Evolutionary conservation across 2,329 filamentous ascomycete species (phyloP).

Genomic region (Cytospora piceicola): DNA sequence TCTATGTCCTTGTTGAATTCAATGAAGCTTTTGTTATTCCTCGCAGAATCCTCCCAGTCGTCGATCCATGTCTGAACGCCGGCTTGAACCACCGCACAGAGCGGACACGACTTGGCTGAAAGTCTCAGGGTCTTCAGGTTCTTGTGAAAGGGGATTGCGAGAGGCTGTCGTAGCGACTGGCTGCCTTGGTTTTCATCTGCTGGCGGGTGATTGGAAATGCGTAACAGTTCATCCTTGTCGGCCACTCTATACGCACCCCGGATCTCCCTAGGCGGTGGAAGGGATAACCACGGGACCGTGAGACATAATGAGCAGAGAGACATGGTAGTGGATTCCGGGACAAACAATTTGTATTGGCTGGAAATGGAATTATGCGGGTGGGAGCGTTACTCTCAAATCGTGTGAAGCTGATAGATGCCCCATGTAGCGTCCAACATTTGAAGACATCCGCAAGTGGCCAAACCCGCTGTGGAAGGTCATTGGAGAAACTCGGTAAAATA

Average conservation of each 20-base stretch:
- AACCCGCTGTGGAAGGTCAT: neutral
- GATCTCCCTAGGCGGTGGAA: neutral
- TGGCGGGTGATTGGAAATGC: neutral
- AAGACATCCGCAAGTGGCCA: neutral
- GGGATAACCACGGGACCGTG: neutral
- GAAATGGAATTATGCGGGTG: neutral
- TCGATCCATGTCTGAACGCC: constrained; percentile 9
- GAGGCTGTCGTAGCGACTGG: neutral
- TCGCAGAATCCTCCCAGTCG: constrained; percentile 11
- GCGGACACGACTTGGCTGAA: constrained; percentile 9
- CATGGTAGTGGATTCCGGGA: neutral
- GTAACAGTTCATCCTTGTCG: neutral
- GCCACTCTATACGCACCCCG: neutral
- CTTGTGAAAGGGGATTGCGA: constrained; percentile 1
- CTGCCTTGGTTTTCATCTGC: neutral
- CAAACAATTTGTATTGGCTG: neutral
- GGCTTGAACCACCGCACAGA: constrained; percentile 9
- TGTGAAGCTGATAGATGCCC: neutral
- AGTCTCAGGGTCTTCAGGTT: neutral
- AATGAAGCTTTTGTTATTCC: constrained; percentile 3
- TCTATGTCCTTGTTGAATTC: neutral
- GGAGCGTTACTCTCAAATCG: neutral
- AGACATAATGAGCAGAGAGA: neutral
- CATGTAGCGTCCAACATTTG: neutral
- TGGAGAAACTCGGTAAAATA: neutral